Conservation (phyloP, 306 rosid species). For the Dryas drummondii region DNA sequence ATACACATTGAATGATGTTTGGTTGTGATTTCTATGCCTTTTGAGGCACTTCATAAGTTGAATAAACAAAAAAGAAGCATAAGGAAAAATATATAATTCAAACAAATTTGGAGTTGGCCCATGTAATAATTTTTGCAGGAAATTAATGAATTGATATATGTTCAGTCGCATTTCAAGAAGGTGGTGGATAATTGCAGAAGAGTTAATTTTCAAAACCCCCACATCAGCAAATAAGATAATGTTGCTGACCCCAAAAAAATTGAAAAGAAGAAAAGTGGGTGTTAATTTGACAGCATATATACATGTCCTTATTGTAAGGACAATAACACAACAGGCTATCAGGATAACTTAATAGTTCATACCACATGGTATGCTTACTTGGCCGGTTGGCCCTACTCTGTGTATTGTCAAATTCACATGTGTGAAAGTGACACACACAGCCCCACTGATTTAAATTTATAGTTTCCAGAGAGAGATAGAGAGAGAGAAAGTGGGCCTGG, state of each 20-base stretch:
- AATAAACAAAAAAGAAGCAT: background rate
- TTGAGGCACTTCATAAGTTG: background rate
- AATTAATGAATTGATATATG: background rate
- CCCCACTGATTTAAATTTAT: constrained; percentile 23
- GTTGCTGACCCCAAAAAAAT: background rate
- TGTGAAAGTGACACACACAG: constrained; percentile 4
- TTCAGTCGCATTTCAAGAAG: background rate
- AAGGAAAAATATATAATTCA: no score
- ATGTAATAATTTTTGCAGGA: background rate
- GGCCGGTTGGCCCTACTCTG: background rate
- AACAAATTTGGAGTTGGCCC: background rate
- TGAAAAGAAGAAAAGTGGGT: background rate
- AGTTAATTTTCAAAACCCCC: background rate
- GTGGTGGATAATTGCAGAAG: constrained; percentile 7
- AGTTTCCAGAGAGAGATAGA: background rate
- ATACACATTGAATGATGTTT: background rate
- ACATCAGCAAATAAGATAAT: constrained; percentile 2
- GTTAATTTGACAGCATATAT: constrained; percentile 19
- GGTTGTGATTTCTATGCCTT: background rate
- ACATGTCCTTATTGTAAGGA: constrained; percentile 9
- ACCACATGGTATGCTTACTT: constrained; percentile 25
- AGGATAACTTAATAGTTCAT: constrained; percentile 27
- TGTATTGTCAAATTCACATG: constrained; percentile 2
- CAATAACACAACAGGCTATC: constrained; percentile 17
- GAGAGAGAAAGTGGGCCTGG: background rate